phyloP scores from a whole-genome alignment of 441 rosid species.

The Pelargonium citronellum region DNA sequence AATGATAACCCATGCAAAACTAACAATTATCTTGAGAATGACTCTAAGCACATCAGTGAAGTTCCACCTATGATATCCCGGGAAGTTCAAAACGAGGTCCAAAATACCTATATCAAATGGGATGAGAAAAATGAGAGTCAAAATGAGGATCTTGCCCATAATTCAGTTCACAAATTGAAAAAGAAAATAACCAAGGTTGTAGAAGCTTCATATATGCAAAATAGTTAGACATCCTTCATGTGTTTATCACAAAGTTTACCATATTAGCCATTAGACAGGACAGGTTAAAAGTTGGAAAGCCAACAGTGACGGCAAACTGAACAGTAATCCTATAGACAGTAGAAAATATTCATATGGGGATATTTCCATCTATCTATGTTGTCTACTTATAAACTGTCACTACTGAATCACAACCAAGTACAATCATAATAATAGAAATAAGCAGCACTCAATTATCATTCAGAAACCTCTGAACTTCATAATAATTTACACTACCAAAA shows the following conservation, averaged over 20 bases:
- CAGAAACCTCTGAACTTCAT: not conserved
- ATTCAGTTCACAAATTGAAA: not conserved
- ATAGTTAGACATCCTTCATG: not conserved
- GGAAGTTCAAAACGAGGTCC: slow-evolving; percentile 86
- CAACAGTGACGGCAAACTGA: not conserved
- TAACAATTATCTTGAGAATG: slow-evolving; percentile 64
- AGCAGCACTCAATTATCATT: not conserved
- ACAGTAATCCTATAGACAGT: too few species aligned
- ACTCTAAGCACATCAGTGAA: slow-evolving; percentile 71
- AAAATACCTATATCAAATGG: slow-evolving; percentile 51
- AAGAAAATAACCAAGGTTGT: not conserved
- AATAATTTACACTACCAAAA: not conserved
- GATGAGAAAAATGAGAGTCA: slow-evolving; percentile 17
- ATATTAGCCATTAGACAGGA: not conserved
- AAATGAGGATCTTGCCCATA: not conserved
- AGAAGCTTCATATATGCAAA: not conserved
- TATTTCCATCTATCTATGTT: too few species aligned
- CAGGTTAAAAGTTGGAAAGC: slow-evolving; percentile 1
- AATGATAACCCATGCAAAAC: slow-evolving; percentile 68
- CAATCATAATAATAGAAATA: too few species aligned
- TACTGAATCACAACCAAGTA: too few species aligned
- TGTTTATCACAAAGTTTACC: not conserved
- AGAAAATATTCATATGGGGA: too few species aligned
- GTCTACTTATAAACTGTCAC: too few species aligned
- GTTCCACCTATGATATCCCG: slow-evolving; percentile 88